Conservation (phyloP, 1,284 basidiomycete species). For the Neolentinus lepideus region DNA sequence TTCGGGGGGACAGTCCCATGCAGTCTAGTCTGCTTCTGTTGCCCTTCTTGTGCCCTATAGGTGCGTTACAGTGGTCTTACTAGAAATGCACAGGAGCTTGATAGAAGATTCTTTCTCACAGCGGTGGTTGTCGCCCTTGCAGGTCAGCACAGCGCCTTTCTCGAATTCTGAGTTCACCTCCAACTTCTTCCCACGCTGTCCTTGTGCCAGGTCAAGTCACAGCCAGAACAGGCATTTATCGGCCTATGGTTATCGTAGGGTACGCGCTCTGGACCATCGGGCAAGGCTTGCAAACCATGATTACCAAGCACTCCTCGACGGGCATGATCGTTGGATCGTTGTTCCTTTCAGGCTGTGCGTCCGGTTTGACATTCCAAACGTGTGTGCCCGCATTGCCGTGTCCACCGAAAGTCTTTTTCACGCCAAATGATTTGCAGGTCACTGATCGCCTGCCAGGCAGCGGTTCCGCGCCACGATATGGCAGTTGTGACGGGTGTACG, state of each 20-base stretch:
- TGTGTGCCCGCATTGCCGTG: not conserved
- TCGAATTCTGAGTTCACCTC: not conserved
- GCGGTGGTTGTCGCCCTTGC: not conserved
- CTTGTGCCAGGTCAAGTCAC: constrained; percentile 9
- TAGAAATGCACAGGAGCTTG: not conserved
- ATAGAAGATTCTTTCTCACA: not conserved
- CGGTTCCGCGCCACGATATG: constrained; percentile 28
- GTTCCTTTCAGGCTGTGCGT: constrained; percentile 26
- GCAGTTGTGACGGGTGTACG: constrained; percentile 18
- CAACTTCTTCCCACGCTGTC: not conserved
- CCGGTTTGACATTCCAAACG: constrained; percentile 16
- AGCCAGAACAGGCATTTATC: constrained; percentile 22
- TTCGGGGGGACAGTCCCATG: constrained; percentile 33
- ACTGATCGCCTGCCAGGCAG: constrained; percentile 20
- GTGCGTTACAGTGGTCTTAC: constrained; percentile 10
- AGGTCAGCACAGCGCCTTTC: not conserved
- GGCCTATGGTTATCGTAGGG: constrained; percentile 14
- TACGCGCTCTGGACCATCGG: constrained; percentile 32
- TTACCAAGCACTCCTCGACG: constrained; percentile 24
- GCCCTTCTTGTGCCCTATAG: constrained; percentile 31
- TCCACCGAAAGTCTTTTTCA: too few relatives aligned
- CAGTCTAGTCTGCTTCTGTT: constrained; percentile 29
- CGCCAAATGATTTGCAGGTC: constrained; percentile 2
- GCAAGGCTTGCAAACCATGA: constrained; percentile 19
- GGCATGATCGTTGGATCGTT: constrained; percentile 33